Evolutionary conservation across 495 filamentous ascomycete species (phyloP).

Genomic region (Pyronema domesticum): DNA sequence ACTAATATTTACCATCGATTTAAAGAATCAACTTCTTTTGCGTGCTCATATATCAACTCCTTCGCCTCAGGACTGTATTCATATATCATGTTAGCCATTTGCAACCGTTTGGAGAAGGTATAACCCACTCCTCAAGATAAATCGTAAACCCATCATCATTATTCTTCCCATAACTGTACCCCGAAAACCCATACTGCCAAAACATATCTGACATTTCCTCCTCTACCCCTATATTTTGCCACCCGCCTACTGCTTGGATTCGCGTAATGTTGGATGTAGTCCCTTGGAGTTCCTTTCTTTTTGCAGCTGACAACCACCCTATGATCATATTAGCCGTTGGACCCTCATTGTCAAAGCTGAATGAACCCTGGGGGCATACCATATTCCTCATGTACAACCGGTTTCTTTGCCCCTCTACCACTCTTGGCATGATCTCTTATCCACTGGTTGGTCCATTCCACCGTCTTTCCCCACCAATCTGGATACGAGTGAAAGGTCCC

Average conservation of each 20-base stretch:
- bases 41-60: too few relatives aligned
- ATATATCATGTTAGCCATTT: too few relatives aligned
- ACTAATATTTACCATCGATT: too few relatives aligned
- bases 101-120: too few relatives aligned
- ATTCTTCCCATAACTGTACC: conserved; percentile 37
- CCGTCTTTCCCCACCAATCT: conserved; percentile 33
- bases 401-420: conserved; percentile 40
- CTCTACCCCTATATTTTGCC: conserved; percentile 39
- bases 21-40: too few relatives aligned
- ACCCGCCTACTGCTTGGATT: conserved; percentile 34
- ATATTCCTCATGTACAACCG: conserved; percentile 54
- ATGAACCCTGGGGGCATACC: conserved; percentile 25
- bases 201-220: conserved; percentile 41
- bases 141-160: conserved; percentile 43
- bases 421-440: conserved; percentile 41
- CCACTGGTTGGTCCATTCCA: conserved; percentile 37
- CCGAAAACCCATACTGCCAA: conserved; percentile 46
- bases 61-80: too few relatives aligned
- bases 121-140: conserved; percentile 23
- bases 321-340: neutral
- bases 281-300: conserved; percentile 26
- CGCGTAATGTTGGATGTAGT: conserved; percentile 25
- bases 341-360: neutral
- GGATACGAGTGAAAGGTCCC: conserved; percentile 52
- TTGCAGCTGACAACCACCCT: conserved; percentile 27